phyloP scores from a whole-genome alignment of 2,329 filamentous ascomycete species.

The Pezicula neosporulosa region DNA sequence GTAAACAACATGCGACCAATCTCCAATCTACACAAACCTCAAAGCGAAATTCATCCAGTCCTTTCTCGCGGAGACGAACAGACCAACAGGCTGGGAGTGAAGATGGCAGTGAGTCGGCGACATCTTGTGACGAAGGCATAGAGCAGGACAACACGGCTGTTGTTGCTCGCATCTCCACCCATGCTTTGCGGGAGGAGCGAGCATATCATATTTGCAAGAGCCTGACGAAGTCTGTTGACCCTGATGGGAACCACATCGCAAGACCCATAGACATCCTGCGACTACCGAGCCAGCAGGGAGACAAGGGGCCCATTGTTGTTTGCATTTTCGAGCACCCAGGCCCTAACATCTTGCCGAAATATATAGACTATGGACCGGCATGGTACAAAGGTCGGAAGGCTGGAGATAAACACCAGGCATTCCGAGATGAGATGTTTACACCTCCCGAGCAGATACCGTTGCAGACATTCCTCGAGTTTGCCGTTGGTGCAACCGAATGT shows the following conservation, averaged over 20 bases:
- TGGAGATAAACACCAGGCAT: slow-evolving; percentile 39
- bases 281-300: slow-evolving; percentile 63
- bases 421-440: slow-evolving; percentile 32
- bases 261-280: slow-evolving; percentile 77
- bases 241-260: slow-evolving; percentile 71
- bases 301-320: slow-evolving; percentile 69
- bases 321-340: slow-evolving; percentile 80
- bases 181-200: slow-evolving; percentile 79
- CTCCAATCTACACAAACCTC: slow-evolving; percentile 25
- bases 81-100: slow-evolving; percentile 12
- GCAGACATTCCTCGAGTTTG: slow-evolving; percentile 81
- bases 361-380: slow-evolving; percentile 76
- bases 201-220: slow-evolving; percentile 80
- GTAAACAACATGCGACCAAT: slow-evolving; percentile 22
- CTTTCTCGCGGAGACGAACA: not conserved
- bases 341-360: slow-evolving; percentile 64
- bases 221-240: slow-evolving; percentile 68
- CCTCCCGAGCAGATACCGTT: slow-evolving; percentile 64
- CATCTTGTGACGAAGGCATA: slow-evolving; percentile 10
- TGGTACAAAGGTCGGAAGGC: slow-evolving; percentile 57
- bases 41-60: slow-evolving; percentile 6
- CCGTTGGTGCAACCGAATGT: slow-evolving; percentile 82
- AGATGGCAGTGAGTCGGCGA: slow-evolving; percentile 20
- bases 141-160: slow-evolving; percentile 41
- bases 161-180: slow-evolving; percentile 77